phyloP scores from a whole-genome alignment of 2,329 filamentous ascomycete genomes.

The Aspergillus novoparasiticus region DNA sequence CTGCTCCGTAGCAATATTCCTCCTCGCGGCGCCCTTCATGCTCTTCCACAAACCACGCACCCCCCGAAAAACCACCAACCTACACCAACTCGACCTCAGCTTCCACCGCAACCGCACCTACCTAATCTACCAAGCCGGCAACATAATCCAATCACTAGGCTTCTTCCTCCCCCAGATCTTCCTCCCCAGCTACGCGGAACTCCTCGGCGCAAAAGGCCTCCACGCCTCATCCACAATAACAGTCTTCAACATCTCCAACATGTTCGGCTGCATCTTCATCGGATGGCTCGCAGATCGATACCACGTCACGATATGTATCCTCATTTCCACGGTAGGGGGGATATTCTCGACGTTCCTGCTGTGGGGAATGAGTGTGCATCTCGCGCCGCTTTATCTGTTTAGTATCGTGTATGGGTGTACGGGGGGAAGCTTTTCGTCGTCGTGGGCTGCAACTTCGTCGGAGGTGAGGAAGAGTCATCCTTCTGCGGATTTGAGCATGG shows the following conservation, averaged over 20 bases:
- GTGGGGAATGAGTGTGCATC: conserved; percentile 50
- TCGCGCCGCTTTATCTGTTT: conserved; percentile 47
- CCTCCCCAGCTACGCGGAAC: conserved; percentile 41
- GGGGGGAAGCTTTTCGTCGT: conserved; percentile 45
- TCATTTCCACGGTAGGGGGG: conserved; percentile 46
- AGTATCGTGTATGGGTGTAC: conserved; percentile 49
- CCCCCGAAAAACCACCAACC: conserved; percentile 26
- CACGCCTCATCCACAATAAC: conserved; percentile 34
- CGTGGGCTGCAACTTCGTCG: conserved; percentile 50
- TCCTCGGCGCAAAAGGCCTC: conserved; percentile 26
- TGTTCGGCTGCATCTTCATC: conserved; percentile 38
- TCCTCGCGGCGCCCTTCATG: conserved; percentile 27
- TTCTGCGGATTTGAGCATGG: conserved; percentile 49
- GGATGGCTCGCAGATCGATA: conserved; percentile 46
- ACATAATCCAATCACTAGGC: conserved; percentile 39
- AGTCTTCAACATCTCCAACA: conserved; percentile 33
- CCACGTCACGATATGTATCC: conserved; percentile 41
- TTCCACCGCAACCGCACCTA: conserved; percentile 43
- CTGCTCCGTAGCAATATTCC: conserved; percentile 39
- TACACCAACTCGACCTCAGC: conserved; percentile 45
- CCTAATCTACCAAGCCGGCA: conserved; percentile 51
- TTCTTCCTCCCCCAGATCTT: conserved; percentile 43
- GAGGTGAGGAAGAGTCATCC: conserved; percentile 42
- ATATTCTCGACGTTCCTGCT: conserved; percentile 46
- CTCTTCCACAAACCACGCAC: conserved; percentile 47